A percentile compares a stretch with the other conserved stretches of the same genome.
Evolutionary conservation across 225 moss, liverwort and hornwort genomes (phyloP).

Genomic region (Bryoerythrophyllum caledonicum): DNA sequence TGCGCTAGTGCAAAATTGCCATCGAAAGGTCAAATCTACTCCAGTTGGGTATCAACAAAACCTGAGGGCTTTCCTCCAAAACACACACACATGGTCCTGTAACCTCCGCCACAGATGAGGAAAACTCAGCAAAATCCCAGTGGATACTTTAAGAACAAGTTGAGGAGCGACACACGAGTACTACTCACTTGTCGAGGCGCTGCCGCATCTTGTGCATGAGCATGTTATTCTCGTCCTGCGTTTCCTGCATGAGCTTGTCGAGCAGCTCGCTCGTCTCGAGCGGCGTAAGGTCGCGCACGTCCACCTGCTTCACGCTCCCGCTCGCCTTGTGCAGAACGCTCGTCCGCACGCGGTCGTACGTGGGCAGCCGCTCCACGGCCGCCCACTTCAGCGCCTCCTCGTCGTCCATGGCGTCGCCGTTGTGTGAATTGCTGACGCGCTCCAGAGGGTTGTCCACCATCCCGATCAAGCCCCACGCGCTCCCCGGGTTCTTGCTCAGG

Average conservation of each 20-base stretch:
- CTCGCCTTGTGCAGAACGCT: conserved; percentile 25
- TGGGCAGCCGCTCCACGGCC: conserved; percentile 48
- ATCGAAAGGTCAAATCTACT: background rate
- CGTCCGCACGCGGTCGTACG: conserved; percentile 53
- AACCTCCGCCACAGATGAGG: no score
- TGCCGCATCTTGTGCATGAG: conserved; percentile 41
- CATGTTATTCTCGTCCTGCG: conserved; percentile 35
- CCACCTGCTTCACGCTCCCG: conserved; percentile 40
- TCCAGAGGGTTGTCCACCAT: conserved; percentile 47
- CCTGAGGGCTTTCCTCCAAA: background rate
- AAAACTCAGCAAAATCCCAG: no score
- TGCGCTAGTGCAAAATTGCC: no score
- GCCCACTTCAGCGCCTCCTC: conserved; percentile 59
- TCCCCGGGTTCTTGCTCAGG: conserved; percentile 35
- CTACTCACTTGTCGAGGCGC: conserved; percentile 44
- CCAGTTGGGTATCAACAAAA: background rate
- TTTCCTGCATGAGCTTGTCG: conserved; percentile 26
- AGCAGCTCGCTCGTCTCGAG: conserved; percentile 35
- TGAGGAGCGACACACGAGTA: background rate
- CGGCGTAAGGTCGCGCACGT: conserved; percentile 43
- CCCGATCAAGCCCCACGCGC: conserved; percentile 33
- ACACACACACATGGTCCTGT: background rate
- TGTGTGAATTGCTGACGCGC: conserved; percentile 8
- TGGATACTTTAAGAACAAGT: background rate
- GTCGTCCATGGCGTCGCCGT: conserved; percentile 39